These are phyloP conservation scores for Coniophora puteana DNA, from an alignment of 1,284 basidiomycete genomes.

Conservation along the genomic window DNA sequence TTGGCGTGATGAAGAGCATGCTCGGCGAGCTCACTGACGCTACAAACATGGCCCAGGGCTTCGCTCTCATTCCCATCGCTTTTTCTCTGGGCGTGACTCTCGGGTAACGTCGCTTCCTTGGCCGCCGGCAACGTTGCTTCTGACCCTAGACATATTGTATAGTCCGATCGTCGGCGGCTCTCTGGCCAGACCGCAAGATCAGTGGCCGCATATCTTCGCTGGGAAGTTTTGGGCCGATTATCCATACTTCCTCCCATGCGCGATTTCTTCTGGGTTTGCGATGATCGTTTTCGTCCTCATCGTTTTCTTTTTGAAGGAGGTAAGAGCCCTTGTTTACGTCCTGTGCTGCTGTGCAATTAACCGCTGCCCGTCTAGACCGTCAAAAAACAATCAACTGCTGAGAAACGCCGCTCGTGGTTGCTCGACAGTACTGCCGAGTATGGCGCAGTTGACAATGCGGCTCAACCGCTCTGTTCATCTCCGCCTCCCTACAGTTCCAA, in stretches of 20 bases:
- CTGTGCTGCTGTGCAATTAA: no score
- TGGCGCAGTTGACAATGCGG: slow-evolving; percentile 12
- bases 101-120: slow-evolving; percentile 5
- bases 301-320: slow-evolving; percentile 31
- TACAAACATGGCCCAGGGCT: slow-evolving; percentile 14
- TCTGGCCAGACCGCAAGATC: background rate
- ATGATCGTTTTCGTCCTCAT: background rate
- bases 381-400: background rate
- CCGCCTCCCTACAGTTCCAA: no score
- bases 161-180: slow-evolving; percentile 1
- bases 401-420: no score
- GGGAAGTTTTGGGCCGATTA: background rate
- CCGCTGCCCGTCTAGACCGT: no score
- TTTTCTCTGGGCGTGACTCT: slow-evolving; percentile 11
- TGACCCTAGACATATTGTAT: background rate
- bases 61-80: slow-evolving; percentile 10
- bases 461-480: no score
- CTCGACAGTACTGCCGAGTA: slow-evolving; percentile 13
- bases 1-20: slow-evolving; percentile 25
- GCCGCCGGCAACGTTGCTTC: background rate
- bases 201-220: background rate
- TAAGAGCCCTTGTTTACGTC: slow-evolving; percentile 16
- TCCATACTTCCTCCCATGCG: slow-evolving; percentile 3
- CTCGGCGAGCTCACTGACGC: slow-evolving; percentile 47
- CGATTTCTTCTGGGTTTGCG: background rate